These are phyloP conservation scores for Phytopythium delawarense DNA, from an alignment of 352 stramenopile genomes.

Conservation along the genomic window DNA sequence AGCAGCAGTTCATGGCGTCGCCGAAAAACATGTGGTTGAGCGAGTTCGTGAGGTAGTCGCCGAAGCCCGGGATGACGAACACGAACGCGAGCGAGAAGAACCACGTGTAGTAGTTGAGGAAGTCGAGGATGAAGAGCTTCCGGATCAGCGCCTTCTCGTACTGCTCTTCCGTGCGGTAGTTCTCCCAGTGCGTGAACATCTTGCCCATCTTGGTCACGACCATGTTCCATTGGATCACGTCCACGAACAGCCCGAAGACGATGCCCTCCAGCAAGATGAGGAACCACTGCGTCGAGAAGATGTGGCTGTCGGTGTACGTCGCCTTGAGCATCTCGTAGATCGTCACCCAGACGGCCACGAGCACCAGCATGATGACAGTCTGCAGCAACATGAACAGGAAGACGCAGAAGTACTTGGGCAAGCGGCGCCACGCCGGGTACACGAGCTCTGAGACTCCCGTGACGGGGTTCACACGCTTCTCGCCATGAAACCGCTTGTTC, in stretches of 20 bases:
- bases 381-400: conserved; percentile 81
- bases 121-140: conserved; percentile 84
- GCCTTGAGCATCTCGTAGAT: conserved; percentile 88
- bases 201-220: conserved; percentile 84
- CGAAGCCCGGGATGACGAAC: conserved; percentile 80
- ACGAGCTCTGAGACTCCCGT: conserved; percentile 65
- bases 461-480: conserved; percentile 64
- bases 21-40: conserved; percentile 81
- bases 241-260: conserved; percentile 84
- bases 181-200: conserved; percentile 87
- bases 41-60: conserved; percentile 81
- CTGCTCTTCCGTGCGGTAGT: conserved; percentile 82
- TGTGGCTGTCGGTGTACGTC: conserved; percentile 64
- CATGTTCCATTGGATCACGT: conserved; percentile 89
- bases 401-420: conserved; percentile 75
- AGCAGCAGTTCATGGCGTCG: conserved; percentile 85
- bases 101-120: conserved; percentile 91
- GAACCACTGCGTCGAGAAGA: conserved; percentile 85
- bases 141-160: conserved; percentile 80
- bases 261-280: conserved; percentile 78
- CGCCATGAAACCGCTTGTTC: conserved; percentile 73
- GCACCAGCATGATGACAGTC: conserved; percentile 81
- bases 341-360: conserved; percentile 84
- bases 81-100: conserved; percentile 89
- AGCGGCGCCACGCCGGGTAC: conserved; percentile 62